These are phyloP conservation scores for Albugo laibachii DNA, from an alignment of 352 stramenopile species.

Conservation along the genomic window DNA sequence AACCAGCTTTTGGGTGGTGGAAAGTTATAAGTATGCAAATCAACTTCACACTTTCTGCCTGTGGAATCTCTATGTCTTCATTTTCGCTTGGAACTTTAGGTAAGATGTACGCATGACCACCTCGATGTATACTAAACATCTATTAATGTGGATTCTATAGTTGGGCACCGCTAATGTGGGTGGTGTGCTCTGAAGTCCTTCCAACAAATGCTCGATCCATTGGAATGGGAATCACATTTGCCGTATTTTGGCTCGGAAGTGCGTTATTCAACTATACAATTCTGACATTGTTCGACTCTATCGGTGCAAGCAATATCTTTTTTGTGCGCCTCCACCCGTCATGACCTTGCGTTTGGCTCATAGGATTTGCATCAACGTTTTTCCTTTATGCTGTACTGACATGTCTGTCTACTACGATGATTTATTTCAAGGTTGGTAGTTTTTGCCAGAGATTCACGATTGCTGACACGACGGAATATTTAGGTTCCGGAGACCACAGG, in stretches of 20 bases:
- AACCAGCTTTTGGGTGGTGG: slow-evolving; percentile 23
- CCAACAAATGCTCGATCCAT: slow-evolving; percentile 48
- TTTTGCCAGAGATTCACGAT: background rate
- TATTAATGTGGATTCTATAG: background rate
- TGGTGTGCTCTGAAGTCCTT: slow-evolving; percentile 43
- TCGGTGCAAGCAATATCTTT: slow-evolving; percentile 13
- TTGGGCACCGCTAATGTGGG: slow-evolving; percentile 57
- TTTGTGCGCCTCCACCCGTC: background rate
- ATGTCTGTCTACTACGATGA: slow-evolving; percentile 18
- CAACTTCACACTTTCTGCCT: slow-evolving; percentile 20
- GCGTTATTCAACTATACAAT: slow-evolving; percentile 49
- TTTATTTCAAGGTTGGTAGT: slow-evolving; percentile 22
- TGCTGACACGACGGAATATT: background rate
- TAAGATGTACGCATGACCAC: too few relatives aligned
- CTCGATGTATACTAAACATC: too few relatives aligned
- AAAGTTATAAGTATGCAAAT: slow-evolving; percentile 5
- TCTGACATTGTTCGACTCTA: slow-evolving; percentile 25
- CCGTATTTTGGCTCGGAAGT: slow-evolving; percentile 44
- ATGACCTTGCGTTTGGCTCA: background rate
- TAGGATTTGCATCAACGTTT: slow-evolving; percentile 14
- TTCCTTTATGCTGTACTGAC: slow-evolving; percentile 31
- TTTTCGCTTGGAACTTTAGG: slow-evolving; percentile 51
- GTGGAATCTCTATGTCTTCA: slow-evolving; percentile 48
- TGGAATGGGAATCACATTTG: slow-evolving; percentile 53
- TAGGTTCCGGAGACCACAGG: slow-evolving; percentile 41